Conservation (phyloP, 441 rosid species). For the Theobroma grandiflorum region DNA sequence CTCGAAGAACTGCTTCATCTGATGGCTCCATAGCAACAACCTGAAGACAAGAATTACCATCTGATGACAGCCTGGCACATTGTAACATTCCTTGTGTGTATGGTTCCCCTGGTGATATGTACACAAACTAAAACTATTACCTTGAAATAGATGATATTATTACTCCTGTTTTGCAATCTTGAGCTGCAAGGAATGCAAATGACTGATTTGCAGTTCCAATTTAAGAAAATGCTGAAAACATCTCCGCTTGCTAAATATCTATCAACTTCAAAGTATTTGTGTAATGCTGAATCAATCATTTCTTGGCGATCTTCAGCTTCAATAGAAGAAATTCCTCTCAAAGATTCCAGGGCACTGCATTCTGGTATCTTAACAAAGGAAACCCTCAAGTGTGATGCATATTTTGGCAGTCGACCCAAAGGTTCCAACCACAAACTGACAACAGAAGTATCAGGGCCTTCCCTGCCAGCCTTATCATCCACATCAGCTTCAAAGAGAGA, state of each 20-base stretch:
- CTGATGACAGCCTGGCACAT: conserved; percentile 31
- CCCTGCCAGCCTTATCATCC: conserved; percentile 41
- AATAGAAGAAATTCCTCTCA: conserved; percentile 64
- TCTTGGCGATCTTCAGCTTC: conserved; percentile 90
- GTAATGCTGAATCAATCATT: conserved; percentile 83
- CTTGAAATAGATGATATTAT: conserved; percentile 73
- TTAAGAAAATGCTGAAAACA: conserved; percentile 64
- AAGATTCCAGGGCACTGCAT: conserved; percentile 75
- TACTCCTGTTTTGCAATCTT: conserved; percentile 43
- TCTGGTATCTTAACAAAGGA: conserved; percentile 93
- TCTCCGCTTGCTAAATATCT: conserved; percentile 81
- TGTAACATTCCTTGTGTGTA: conserved; percentile 19
- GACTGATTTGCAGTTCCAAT: conserved; percentile 82
- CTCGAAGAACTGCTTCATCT: conserved; percentile 75
- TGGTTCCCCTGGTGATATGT: conserved; percentile 5
- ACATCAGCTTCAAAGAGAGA: conserved; percentile 59
- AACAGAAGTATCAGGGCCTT: conserved; percentile 38
- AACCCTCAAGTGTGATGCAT: conserved; percentile 87
- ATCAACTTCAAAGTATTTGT: conserved; percentile 74
- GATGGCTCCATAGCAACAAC: conserved; percentile 95
- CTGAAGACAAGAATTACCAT: conserved; percentile 51
- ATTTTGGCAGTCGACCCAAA: conserved; percentile 54
- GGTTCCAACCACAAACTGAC: conserved; percentile 70
- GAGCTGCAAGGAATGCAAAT: conserved; percentile 77
- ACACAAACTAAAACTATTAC: conserved; percentile 44